Evolutionary conservation across 2,329 filamentous ascomycete species (phyloP).

Genomic region (Lasiodiplodia sp.): DNA sequence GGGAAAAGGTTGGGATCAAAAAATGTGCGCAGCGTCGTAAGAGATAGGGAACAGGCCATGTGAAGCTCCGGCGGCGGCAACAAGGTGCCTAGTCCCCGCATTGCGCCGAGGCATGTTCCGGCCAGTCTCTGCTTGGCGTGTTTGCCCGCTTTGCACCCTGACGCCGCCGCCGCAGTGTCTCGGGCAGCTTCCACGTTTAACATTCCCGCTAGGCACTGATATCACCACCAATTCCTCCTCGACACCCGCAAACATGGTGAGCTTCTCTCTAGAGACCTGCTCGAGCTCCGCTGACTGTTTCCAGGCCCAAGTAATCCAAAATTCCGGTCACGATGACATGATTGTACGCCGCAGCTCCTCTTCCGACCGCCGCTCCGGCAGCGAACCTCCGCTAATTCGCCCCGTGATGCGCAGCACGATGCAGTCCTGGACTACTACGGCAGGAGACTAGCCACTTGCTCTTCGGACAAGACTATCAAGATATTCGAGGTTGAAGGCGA

Average conservation of each 20-base stretch:
- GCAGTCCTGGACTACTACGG: slow-evolving; percentile 99
- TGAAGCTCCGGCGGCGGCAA: slow-evolving; percentile 28
- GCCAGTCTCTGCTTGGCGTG: slow-evolving; percentile 3
- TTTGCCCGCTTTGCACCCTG: slow-evolving; percentile 27
- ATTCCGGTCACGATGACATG: slow-evolving; percentile 97
- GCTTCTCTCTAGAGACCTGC: slow-evolving; percentile 9
- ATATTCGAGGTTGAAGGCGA: slow-evolving; percentile 98
- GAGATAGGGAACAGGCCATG: slow-evolving; percentile 24
- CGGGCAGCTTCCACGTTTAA: slow-evolving; percentile 30
- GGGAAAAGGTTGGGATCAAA: neutral
- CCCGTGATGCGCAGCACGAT: slow-evolving; percentile 71
- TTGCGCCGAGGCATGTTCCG: slow-evolving; percentile 17
- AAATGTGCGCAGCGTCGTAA: slow-evolving; percentile 5
- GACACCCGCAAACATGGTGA: slow-evolving; percentile 30
- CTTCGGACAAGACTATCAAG: slow-evolving; percentile 98
- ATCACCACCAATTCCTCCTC: slow-evolving; percentile 23
- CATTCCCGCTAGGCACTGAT: slow-evolving; percentile 21
- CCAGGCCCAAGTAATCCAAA: slow-evolving; percentile 80
- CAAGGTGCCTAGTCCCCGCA: slow-evolving; percentile 17
- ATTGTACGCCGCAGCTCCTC: slow-evolving; percentile 74
- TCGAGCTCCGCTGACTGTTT: slow-evolving; percentile 33
- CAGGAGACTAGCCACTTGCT: slow-evolving; percentile 93
- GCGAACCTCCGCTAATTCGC: slow-evolving; percentile 25
- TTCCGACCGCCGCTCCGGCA: slow-evolving; percentile 24
- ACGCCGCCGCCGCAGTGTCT: slow-evolving; percentile 12